Evolutionary conservation across 192 early-diverging fungal genomes (phyloP), one percentile per base, ranked within the genome.

Genomic region (Coemansia sp.): DNA sequence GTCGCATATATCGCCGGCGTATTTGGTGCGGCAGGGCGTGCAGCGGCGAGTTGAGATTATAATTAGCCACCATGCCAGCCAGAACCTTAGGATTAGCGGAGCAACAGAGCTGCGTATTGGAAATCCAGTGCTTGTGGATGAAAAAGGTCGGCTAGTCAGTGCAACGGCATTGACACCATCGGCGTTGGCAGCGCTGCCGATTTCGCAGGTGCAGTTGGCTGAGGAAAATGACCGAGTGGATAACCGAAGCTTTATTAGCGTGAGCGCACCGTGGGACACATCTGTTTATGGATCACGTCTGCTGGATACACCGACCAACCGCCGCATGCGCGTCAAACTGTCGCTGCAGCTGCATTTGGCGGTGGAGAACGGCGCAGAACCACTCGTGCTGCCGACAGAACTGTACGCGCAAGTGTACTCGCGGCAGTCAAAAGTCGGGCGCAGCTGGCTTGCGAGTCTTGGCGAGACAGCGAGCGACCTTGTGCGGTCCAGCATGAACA

Each of bases 191-290:
- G 11, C 14, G 5, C 64, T 83, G 56, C 64, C 69, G 0, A 57
- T 82, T 5, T 72, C 85, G 37, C 76, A 76, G 17, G 67, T 87
- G 21, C 21, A 82, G 8, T 59, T 86, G 43, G 65, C 60, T 0
- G 64, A 68, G 21, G 75, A 81, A 6, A 65, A 83, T 10, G 82
- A 84, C 27, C 77, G 85, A 0, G 69, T 60, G 3, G 86, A 90
- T 57, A 90, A 90, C 12, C 87, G 89, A 1, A 85, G 87, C 57
- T 84, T 85, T 10, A 53, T 90, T 2, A 48, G 69, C 17, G 77
- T 83, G 6, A 73, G 82, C 5, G 86, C 84, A 21, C 74, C 90
- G 6, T 93, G 91, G 91, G 91, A 93, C 54, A 89, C 88, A 10
- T 90, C 90, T 0, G 82, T 91, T 1, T 87, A 90, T 50, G 90